phyloP scores from a whole-genome alignment of 768 basidiomycete genomes.

The Leccinellum luteum region DNA sequence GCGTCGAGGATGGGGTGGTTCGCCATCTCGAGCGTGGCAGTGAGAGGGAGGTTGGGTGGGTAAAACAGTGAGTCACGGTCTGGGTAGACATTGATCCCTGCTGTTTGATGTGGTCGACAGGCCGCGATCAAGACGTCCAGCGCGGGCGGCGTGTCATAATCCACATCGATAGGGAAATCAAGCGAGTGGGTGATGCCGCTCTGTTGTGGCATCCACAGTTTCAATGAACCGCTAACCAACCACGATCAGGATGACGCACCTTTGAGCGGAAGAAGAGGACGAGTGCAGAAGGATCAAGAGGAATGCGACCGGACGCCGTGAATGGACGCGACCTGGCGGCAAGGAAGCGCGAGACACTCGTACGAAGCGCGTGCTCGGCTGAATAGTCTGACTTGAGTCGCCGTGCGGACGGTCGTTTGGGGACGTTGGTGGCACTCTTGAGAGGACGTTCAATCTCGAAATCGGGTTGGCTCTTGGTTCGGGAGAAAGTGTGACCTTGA shows the following conservation, averaged over 20 bases:
- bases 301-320: slow-evolving; percentile 65
- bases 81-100: slow-evolving; percentile 49
- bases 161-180: slow-evolving; percentile 78
- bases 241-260: slow-evolving; percentile 37
- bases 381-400: slow-evolving; percentile 43
- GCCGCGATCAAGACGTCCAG: slow-evolving; percentile 76
- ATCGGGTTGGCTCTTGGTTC: slow-evolving; percentile 45
- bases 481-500: slow-evolving; percentile 33
- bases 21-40: slow-evolving; percentile 73
- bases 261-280: slow-evolving; percentile 79
- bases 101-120: slow-evolving; percentile 62
- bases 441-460: slow-evolving; percentile 66
- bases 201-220: slow-evolving; percentile 33
- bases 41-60: slow-evolving; percentile 69
- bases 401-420: slow-evolving; percentile 33
- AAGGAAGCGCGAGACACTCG: slow-evolving; percentile 55
- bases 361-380: slow-evolving; percentile 51
- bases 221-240: neutral
- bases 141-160: slow-evolving; percentile 71
- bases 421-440: slow-evolving; percentile 31
- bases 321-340: slow-evolving; percentile 60
- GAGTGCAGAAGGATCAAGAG: slow-evolving; percentile 63
- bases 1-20: slow-evolving; percentile 83
- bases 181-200: slow-evolving; percentile 77
- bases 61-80: slow-evolving; percentile 70